Percentiles rank a stretch among this genome's conserved stretches.
phyloP scores from a whole-genome alignment of 2,329 filamentous ascomycete species.

The Fusarium goolgardi region DNA sequence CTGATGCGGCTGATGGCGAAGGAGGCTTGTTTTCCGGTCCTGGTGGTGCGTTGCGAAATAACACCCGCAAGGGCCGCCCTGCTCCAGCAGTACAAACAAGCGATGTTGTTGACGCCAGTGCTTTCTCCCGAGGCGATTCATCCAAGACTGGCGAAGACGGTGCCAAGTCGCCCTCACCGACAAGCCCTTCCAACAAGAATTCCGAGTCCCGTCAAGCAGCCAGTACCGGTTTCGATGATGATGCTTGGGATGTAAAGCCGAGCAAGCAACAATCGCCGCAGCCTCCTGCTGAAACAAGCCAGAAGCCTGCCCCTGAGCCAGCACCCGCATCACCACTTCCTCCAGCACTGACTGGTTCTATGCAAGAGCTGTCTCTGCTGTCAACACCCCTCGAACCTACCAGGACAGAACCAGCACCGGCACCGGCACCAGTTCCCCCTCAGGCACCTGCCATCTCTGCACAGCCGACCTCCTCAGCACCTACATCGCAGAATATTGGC shows the following conservation, averaged over 20 bases:
- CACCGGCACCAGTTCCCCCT: constrained; percentile 23
- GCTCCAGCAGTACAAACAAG: constrained; percentile 86
- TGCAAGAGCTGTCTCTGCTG: constrained; percentile 68
- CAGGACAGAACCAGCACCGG: constrained; percentile 53
- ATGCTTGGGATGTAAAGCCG: constrained; percentile 96
- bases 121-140: constrained; percentile 73
- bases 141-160: constrained; percentile 39
- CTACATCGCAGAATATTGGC: constrained; percentile 58
- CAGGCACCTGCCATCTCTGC: constrained; percentile 21
- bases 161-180: constrained; percentile 38
- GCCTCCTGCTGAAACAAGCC: constrained; percentile 23
- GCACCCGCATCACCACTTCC: constrained; percentile 45
- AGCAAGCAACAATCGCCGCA: constrained; percentile 64
- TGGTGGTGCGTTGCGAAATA: constrained; percentile 90
- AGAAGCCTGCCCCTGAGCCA: constrained; percentile 44
- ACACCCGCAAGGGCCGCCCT: constrained; percentile 91
- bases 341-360: constrained; percentile 73
- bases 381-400: constrained; percentile 64
- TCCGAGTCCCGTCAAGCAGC: constrained; percentile 43
- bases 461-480: constrained; percentile 49
- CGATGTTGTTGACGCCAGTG: constrained; percentile 88
- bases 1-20: constrained; percentile 67
- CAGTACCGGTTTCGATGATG: constrained; percentile 84
- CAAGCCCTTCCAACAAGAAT: constrained; percentile 48
- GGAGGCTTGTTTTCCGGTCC: constrained; percentile 90